Conservation (phyloP, 1,284 basidiomycete species). For the Cutaneotrichosporon sp. region DNA sequence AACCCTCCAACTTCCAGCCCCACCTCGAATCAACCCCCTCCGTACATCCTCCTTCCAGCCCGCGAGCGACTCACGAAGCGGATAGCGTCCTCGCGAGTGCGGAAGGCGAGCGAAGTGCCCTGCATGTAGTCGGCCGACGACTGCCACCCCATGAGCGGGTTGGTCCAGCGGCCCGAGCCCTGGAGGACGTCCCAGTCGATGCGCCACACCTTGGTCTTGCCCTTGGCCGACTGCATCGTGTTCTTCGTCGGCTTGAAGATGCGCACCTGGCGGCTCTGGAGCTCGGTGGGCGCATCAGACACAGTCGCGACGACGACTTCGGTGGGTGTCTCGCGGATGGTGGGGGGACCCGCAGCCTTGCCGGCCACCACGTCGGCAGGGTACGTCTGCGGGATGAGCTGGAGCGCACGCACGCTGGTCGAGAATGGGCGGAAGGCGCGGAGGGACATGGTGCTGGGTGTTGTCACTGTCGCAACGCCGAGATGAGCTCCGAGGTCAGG, state of each 20-base stretch:
- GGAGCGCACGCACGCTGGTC: conserved; percentile 12
- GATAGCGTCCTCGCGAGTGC: conserved; percentile 85
- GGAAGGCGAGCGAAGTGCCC: conserved; percentile 82
- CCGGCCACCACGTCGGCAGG: conserved; percentile 34
- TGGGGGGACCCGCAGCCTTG: conserved; percentile 26
- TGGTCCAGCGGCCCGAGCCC: conserved; percentile 93
- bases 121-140: conserved; percentile 97
- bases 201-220: conserved; percentile 84
- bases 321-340: conserved; percentile 29
- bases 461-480: neutral
- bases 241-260: conserved; percentile 93
- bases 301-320: conserved; percentile 47
- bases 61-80: conserved; percentile 61
- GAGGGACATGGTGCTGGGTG: conserved; percentile 21
- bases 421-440: conserved; percentile 8
- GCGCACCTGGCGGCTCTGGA: conserved; percentile 59
- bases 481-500: neutral
- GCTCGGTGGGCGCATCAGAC: conserved; percentile 52
- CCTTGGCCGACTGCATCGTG: conserved; percentile 90
- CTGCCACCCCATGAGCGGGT: conserved; percentile 97
- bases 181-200: conserved; percentile 92
- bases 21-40: neutral
- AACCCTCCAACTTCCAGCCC: neutral
- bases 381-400: conserved; percentile 8
- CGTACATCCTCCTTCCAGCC: neutral